Evolutionary conservation across 371 early-diverging fungal genomes (phyloP), one percentile per base, ranked within the genome.

Genomic region (Nosema muscidifuracis): DNA sequence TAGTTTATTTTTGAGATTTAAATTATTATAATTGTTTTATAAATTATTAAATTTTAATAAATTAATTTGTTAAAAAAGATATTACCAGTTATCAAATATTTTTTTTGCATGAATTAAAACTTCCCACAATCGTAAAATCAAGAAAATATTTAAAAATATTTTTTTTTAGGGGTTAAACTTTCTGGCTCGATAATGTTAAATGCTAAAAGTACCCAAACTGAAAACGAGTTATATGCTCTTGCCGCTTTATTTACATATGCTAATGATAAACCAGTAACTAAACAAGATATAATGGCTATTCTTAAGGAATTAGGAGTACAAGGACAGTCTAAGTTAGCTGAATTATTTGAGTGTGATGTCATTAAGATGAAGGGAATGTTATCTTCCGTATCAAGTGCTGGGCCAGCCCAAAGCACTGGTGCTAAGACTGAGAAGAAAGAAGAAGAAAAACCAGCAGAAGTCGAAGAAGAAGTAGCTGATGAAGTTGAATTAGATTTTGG

Each of bases 181-280:
- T 53, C 55, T 53, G 61, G 71, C 71, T 42, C 62, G 71, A 71
- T 71, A 71, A 55, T 56, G 71, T 71, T 71, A 71, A 71, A 71
- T 44, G 71, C 71, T 71, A 50, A 22, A 71, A 63, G 61, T 71
- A 62, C 34, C 13, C 42, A 55, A 40, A 65, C 26, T 43, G 28
- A 75, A n/a, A 79, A 64, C 31, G 55, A 75, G 44, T 44, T 72
- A 42, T 79, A 79, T 57, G 31, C 79, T n/a, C 44, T 65, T n/a
- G 73, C 76, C 33, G 72, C 76, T 22, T 30, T 79, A 31, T 56
- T 79, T 56, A 71, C 76, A 33, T 53, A 72, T 38, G 64, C 55
- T 50, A 66, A 65, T 12, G 58, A 71, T 24, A 67, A 72, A 38
- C 43, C 67, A 12, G 76, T 79, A 13, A 75, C 79, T 10, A 57